These are phyloP conservation scores for Trichoderma citrinoviride DNA, from an alignment of 2,329 filamentous ascomycete genomes.

Conservation along the genomic window DNA sequence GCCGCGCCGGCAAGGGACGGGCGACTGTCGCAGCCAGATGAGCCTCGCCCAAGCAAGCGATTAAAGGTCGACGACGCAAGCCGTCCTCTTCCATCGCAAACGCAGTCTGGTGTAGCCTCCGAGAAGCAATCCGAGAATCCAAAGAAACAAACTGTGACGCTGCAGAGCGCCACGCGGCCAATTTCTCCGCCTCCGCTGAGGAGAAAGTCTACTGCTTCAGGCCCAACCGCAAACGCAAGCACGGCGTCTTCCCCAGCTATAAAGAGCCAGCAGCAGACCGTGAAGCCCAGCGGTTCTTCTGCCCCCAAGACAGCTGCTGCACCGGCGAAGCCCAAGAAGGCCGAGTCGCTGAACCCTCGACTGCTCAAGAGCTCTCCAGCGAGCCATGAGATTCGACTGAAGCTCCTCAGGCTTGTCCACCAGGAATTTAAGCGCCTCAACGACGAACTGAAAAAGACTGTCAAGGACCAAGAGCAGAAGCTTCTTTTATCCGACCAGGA, in stretches of 20 bases:
- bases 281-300: neutral
- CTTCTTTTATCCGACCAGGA: conserved; percentile 62
- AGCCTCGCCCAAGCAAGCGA: conserved; percentile 35
- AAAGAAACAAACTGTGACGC: neutral
- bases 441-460: conserved; percentile 53
- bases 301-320: conserved; percentile 23
- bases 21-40: conserved; percentile 23
- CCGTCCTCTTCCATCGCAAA: conserved; percentile 1
- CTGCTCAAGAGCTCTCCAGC: conserved; percentile 59
- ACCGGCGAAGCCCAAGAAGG: conserved; percentile 29
- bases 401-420: conserved; percentile 62
- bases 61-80: conserved; percentile 28
- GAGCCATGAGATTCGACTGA: conserved; percentile 53
- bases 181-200: conserved; percentile 38
- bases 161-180: conserved; percentile 30
- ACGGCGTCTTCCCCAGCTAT: conserved; percentile 18
- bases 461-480: conserved; percentile 46
- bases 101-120: conserved; percentile 1
- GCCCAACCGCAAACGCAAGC: conserved; percentile 13
- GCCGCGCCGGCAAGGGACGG: neutral
- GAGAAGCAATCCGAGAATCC: neutral
- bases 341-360: conserved; percentile 65
- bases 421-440: conserved; percentile 67
- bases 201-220: conserved; percentile 26
- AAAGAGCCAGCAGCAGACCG: conserved; percentile 18